phyloP scores from a whole-genome alignment of 202 grass and related monocot genomes.

The Saccharum hybrid region DNA sequence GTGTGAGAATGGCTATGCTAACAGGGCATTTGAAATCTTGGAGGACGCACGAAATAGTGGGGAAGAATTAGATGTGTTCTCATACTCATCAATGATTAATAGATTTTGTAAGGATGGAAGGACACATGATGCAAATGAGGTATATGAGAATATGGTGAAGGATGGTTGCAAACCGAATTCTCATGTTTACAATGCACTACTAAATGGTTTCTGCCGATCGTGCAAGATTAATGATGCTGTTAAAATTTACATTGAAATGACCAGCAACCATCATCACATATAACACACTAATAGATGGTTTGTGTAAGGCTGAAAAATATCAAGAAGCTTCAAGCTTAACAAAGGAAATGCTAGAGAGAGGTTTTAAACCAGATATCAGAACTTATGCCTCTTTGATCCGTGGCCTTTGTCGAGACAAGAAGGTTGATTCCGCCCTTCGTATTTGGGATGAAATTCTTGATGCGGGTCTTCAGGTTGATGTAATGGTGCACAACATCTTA shows the following conservation, averaged over 20 bases:
- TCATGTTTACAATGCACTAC: conserved; percentile 81
- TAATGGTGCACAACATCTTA: conserved; percentile 82
- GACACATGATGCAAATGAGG: conserved; percentile 54
- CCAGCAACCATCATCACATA: conserved; percentile 72
- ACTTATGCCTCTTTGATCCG: conserved; percentile 79
- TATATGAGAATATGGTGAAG: conserved; percentile 68
- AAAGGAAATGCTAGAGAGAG: conserved; percentile 85
- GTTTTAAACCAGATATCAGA: conserved; percentile 61
- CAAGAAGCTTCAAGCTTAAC: conserved; percentile 73
- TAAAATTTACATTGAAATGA: conserved; percentile 65
- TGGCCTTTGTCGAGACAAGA: conserved; percentile 79
- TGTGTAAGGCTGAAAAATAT: conserved; percentile 84
- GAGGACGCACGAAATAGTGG: conserved; percentile 50
- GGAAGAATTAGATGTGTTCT: conserved; percentile 66
- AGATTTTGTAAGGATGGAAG: conserved; percentile 80
- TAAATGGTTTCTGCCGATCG: conserved; percentile 69
- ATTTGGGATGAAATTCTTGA: conserved; percentile 72
- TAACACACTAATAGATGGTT: conserved; percentile 86
- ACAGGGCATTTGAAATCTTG: conserved; percentile 70
- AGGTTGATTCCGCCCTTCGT: conserved; percentile 67
- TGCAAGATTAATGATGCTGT: conserved; percentile 56
- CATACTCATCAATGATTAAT: conserved; percentile 78
- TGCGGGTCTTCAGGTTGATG: conserved; percentile 62
- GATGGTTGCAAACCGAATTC: conserved; percentile 67
- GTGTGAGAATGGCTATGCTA: conserved; percentile 78